Evolutionary conservation across 176 grass and related monocot species (phyloP), one percentile per base, ranked within the genome.

Genomic region (Hordeum marinum): DNA sequence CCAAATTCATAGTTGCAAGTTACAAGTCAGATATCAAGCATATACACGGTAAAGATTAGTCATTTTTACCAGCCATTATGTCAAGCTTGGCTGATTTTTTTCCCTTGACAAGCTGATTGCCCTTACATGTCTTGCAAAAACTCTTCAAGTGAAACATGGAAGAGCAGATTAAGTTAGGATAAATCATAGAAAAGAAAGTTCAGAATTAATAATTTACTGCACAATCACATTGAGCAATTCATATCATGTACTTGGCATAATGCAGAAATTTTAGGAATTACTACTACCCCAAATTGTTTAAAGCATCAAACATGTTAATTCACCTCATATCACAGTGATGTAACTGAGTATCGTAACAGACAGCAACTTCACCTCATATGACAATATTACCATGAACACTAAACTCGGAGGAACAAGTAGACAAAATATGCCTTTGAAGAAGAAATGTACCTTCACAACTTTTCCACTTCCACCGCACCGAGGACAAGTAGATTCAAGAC

Each of bases 91-190:
- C 43, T 85, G 94, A 81, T 74, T 78, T 94, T 88, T 83, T 92
- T 29, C 92, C 92, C 83, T 85, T 90, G 60, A 91, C 75, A 63
- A 94, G 57, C 75, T 92, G 88, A 72, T 92, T 76, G 32, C 94
- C 94, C 61, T 92, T 97, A 90, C 94, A 97, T 40, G 94, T 94
- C 88, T 97, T 97, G 90, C 94, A 97, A 79, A 97, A 94, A 82
- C 34, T 89, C 94, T 97, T 74, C 67, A 88, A 76, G 85, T 34
- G 31, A 32, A 87, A 61, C 74, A 85, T 29, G 69, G 60, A 72
- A 83, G 81, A 69, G 27, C 55, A 80, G 34, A 86, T 80, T 32
- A 79, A 40, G 40, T 81, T 55, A 81, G 73, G 43, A 82, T 29
- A 57, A 24, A 77, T 18, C 17, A 59, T 43, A 43, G 31, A 32